Conservation (phyloP, 140 eudicot genomes). For the Anethum foeniculum region DNA sequence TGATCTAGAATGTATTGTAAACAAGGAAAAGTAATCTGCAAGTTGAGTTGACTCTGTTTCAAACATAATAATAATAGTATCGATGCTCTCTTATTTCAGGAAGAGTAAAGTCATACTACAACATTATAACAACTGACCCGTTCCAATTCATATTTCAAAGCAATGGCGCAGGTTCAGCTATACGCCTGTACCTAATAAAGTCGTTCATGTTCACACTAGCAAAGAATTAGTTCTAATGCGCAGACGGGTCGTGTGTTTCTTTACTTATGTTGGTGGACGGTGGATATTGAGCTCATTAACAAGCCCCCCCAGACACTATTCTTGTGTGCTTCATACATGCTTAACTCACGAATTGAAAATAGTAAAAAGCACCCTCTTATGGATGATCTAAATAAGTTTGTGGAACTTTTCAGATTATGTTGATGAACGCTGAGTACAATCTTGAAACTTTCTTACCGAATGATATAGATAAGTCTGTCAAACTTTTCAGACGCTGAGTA, state of each 20-base stretch:
- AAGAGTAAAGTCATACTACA: neutral
- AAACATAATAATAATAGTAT: neutral
- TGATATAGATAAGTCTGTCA: no score
- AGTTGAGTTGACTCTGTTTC: neutral
- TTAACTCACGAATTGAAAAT: neutral
- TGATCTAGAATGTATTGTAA: neutral
- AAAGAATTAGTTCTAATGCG: neutral
- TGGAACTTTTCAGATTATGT: no score
- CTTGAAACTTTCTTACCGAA: no score
- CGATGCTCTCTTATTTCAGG: neutral
- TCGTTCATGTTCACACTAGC: conserved; percentile 16
- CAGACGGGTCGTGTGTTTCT: neutral
- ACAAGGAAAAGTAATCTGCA: neutral
- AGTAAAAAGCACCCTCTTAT: neutral
- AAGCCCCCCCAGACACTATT: neutral
- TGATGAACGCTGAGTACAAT: no score
- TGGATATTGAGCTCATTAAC: neutral
- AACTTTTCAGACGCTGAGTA: no score
- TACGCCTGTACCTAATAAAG: neutral
- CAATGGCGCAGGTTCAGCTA: neutral
- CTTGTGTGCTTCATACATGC: neutral
- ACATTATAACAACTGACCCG: neutral
- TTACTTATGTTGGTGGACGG: neutral
- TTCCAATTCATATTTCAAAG: neutral
- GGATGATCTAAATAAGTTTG: no score